Percentiles rank a stretch among this genome's conserved stretches.
These are phyloP conservation scores for Starmerella asiatica DNA, from an alignment of 805 yeast species.

Conservation along the genomic window DNA sequence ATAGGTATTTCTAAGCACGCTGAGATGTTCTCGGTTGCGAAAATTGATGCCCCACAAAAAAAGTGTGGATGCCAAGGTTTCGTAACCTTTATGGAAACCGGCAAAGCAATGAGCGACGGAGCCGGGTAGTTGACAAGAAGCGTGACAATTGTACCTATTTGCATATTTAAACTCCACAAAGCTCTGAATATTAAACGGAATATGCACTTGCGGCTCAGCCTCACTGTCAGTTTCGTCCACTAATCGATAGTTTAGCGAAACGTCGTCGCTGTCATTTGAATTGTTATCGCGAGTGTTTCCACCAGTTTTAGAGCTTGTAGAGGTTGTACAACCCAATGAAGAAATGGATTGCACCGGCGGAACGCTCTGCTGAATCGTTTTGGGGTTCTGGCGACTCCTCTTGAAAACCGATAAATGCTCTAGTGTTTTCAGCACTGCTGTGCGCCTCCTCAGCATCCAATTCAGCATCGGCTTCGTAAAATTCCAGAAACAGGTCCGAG, in stretches of 20 bases:
- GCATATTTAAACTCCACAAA: conserved; percentile 63
- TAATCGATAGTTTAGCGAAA: neutral
- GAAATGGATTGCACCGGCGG: too few relatives aligned
- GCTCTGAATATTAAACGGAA: conserved; percentile 51
- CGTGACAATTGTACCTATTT: conserved; percentile 60
- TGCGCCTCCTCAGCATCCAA: conserved; percentile 9
- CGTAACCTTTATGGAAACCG: conserved; percentile 64
- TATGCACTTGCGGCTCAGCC: conserved; percentile 3
- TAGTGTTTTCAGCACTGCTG: neutral
- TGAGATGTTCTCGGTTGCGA: conserved; percentile 41
- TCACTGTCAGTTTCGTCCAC: neutral
- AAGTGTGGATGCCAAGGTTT: conserved; percentile 64
- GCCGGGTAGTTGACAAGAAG: conserved; percentile 80
- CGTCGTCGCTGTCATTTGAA: neutral
- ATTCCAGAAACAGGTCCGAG: conserved; percentile 76
- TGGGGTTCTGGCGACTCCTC: neutral
- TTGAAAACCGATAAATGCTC: neutral
- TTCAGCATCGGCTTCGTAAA: conserved; percentile 37
- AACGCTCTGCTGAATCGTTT: too few relatives aligned
- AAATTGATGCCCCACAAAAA: conserved; percentile 61
- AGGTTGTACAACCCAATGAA: too few relatives aligned
- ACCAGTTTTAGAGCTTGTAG: neutral
- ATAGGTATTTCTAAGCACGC: conserved; percentile 55
- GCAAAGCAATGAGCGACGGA: conserved; percentile 67
- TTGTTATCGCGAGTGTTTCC: neutral